A percentile compares a stretch with the other conserved stretches of the same genome.
Conservation (phyloP, 768 basidiomycete species). For the Mycena kentingensis region DNA sequence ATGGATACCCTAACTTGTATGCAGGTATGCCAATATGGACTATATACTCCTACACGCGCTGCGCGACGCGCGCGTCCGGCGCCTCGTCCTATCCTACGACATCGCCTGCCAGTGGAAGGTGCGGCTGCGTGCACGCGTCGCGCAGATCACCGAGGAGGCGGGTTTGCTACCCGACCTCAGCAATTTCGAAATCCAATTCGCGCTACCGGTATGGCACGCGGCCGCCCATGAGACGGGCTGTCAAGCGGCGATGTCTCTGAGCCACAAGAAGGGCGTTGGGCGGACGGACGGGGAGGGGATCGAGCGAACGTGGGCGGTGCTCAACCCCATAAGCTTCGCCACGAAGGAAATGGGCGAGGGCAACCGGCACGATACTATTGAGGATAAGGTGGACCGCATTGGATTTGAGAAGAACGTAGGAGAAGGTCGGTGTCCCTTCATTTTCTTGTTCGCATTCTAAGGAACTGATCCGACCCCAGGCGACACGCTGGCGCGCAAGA, state of each 20-base stretch:
- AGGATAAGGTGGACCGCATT: slow-evolving; percentile 27
- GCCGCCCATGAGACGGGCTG: slow-evolving; percentile 10
- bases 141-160: not conserved
- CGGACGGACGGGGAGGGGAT: slow-evolving; percentile 36
- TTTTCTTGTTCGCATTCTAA: too few species aligned
- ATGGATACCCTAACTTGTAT: not conserved
- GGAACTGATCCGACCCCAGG: not conserved
- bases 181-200: not conserved
- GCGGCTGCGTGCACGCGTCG: not conserved
- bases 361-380: slow-evolving; percentile 27
- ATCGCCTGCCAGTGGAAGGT: slow-evolving; percentile 25
- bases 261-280: slow-evolving; percentile 16
- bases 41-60: slow-evolving; percentile 16
- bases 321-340: slow-evolving; percentile 26
- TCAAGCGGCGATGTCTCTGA: slow-evolving; percentile 10
- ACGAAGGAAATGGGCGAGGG: slow-evolving; percentile 37
- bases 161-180: not conserved
- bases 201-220: slow-evolving; percentile 13
- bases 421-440: slow-evolving; percentile 4
- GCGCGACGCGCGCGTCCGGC: not conserved
- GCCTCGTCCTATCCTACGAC: slow-evolving; percentile 18
- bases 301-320: slow-evolving; percentile 32
- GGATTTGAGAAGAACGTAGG: slow-evolving; percentile 19
- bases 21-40: slow-evolving; percentile 22
- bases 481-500: not conserved